Base-by-base conservation (phyloP, 2,329 filamentous ascomycete genomes). In the Nothomitra cinnamomea region DNA sequence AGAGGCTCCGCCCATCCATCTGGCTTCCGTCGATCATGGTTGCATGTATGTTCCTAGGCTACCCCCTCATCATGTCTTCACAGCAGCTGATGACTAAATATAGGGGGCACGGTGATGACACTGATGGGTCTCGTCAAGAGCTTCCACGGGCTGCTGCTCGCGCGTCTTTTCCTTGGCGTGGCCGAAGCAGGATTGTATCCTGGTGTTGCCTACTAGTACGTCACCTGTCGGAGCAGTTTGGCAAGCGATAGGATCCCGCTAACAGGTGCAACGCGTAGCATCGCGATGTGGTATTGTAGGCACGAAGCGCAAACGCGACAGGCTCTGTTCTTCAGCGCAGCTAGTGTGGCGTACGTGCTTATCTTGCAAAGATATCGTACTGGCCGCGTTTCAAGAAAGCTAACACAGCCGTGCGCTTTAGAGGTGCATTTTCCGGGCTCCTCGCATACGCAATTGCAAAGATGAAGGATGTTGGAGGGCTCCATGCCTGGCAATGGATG, bases 191-290 rank as follows among this genome's bases (percentile, higher is more conserved):
- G 71, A 72, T 32, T 50, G 41, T 43, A 19, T 43, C 17, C 41
- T 32, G 28, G 28, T 32, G 28, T 32, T 32, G 28, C 28, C 5
- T 32, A 32, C 28, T 32, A 32, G 28, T 52, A 19, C 13, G 35
- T 62, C 53, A 62, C 62, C 28, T 32, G 28, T 32, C 5, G 28
- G 10, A 10, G 28, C 41, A 80, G 88, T 57, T 80, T 85, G 55
- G 90, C 89, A 82, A 94, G 85, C 88, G 96, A 96, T 61, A 81
- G 82, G n/a, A n/a, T n/a, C n/a, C 56, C 80, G 90, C 56, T 73
- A 73, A 43, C 92, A 96, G 68, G 87, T 89, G 1, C 90, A 96
- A 82, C 78, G 62, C 86, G 77, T 25, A 89, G 85, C 0, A 85
- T 82, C 0, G 70, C 89, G 2, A 90, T 90, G 82, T 94, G 85